Evolutionary conservation across 148 eudicot genomes (phyloP).

Genomic region (Talinum fruticosum): DNA sequence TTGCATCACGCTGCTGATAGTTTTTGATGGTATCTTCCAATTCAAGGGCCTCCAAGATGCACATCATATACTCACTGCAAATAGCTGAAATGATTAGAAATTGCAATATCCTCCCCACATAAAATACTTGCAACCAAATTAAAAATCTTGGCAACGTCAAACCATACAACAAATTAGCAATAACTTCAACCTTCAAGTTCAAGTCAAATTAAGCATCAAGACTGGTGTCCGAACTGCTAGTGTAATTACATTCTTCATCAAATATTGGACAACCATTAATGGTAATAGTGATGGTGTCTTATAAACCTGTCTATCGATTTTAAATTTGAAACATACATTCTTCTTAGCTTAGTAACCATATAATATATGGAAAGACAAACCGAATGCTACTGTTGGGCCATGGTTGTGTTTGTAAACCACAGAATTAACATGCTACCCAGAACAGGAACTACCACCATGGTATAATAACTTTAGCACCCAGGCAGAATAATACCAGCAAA

Average conservation of each 20-base stretch:
- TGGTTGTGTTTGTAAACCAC: not conserved
- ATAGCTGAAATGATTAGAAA: slow-evolving; percentile 13
- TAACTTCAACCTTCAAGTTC: not conserved
- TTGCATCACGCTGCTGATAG: slow-evolving; percentile 56
- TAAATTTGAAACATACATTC: too few relatives aligned
- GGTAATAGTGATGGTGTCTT: too few relatives aligned
- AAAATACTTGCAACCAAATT: not conserved
- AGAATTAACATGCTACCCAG: not conserved
- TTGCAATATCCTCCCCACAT: not conserved
- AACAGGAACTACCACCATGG: not conserved
- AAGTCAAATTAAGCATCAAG: not conserved
- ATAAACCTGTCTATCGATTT: too few relatives aligned
- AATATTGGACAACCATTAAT: too few relatives aligned
- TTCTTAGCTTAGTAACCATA: too few relatives aligned
- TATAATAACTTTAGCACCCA: too few relatives aligned
- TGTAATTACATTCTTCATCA: not conserved
- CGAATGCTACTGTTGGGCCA: too few relatives aligned
- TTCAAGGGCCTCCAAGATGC: slow-evolving; percentile 83
- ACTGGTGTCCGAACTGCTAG: not conserved
- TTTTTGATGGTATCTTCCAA: slow-evolving; percentile 85
- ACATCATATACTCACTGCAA: slow-evolving; percentile 80
- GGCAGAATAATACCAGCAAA: not conserved
- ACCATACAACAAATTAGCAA: not conserved
- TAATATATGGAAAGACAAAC: too few relatives aligned
- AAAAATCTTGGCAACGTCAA: not conserved